A percentile compares a stretch with the other conserved stretches of the same genome.
These are phyloP conservation scores for Leccinum aurantiacum DNA, from an alignment of 768 basidiomycete species.

Conservation along the genomic window DNA sequence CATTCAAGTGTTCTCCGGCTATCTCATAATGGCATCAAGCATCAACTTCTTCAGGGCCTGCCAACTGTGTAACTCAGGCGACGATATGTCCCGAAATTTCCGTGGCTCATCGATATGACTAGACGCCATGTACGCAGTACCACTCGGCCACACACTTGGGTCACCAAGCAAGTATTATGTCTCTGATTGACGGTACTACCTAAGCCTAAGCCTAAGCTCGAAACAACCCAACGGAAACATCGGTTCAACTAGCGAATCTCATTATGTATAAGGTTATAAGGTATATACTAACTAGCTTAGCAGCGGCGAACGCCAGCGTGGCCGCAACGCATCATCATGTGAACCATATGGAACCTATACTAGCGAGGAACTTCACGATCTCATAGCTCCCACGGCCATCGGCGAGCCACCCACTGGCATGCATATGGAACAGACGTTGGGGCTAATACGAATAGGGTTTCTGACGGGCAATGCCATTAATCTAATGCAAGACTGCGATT, in stretches of 20 bases:
- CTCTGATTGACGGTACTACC: background rate
- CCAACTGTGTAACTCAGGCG: background rate
- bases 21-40: background rate
- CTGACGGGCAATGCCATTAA: conserved; percentile 67
- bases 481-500: conserved; percentile 53
- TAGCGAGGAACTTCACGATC: conserved; percentile 11
- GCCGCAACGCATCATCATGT: conserved; percentile 11
- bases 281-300: conserved; percentile 17
- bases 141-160: background rate
- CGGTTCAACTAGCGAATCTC: conserved; percentile 3
- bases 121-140: background rate
- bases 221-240: background rate
- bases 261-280: conserved; percentile 28
- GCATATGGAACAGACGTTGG: conserved; percentile 43
- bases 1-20: background rate
- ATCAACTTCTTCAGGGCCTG: background rate
- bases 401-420: conserved; percentile 8
- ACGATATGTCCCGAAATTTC: background rate
- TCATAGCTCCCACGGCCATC: conserved; percentile 18
- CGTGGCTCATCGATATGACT: background rate
- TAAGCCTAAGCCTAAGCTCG: background rate
- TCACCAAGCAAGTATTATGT: background rate
- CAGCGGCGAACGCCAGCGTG: conserved; percentile 25
- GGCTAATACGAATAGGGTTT: conserved; percentile 72
- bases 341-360: background rate